Percentiles rank a stretch among this genome's conserved stretches.
Evolutionary conservation across 2,329 filamentous ascomycete genomes (phyloP).

Genomic region (Pestalotiopsis sp.): DNA sequence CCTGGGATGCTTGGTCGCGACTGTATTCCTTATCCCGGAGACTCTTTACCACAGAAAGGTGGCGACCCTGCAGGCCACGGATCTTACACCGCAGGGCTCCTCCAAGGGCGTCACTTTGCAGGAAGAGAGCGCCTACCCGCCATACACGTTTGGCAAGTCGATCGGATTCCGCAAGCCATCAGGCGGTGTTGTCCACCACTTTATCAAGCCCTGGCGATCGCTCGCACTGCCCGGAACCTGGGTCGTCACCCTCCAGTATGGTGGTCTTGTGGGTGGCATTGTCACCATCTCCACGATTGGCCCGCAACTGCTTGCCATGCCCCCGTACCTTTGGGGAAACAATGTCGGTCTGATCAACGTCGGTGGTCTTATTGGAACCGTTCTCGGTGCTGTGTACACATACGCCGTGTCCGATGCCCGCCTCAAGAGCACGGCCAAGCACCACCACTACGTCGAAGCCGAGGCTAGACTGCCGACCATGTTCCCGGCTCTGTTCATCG

Average conservation of each 20-base stretch:
- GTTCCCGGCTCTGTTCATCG: conserved; percentile 29
- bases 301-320: conserved; percentile 27
- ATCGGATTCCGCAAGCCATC: conserved; percentile 22
- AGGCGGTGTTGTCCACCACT: conserved; percentile 20
- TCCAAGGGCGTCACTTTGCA: background rate
- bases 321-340: conserved; percentile 36
- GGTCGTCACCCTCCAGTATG: conserved; percentile 39
- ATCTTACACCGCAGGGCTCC: background rate
- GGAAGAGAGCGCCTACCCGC: background rate
- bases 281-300: conserved; percentile 37
- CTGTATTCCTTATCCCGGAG: conserved; percentile 35
- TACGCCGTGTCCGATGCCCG: conserved; percentile 25
- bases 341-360: conserved; percentile 36
- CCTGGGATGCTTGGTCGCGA: conserved; percentile 22
- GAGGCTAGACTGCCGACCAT: conserved; percentile 33
- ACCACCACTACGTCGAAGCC: conserved; percentile 32
- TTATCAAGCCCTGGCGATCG: conserved; percentile 28
- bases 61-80: background rate
- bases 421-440: conserved; percentile 23
- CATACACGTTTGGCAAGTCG: conserved; percentile 29
- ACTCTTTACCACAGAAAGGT: conserved; percentile 29
- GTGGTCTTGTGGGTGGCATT: conserved; percentile 35
- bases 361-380: conserved; percentile 32
- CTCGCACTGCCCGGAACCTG: conserved; percentile 33
- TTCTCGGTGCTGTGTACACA: conserved; percentile 29